Percentiles rank a stretch among this genome's conserved stretches.
phyloP scores from a whole-genome alignment of 1,284 basidiomycete species.

The Paramarasmius palmivorus region DNA sequence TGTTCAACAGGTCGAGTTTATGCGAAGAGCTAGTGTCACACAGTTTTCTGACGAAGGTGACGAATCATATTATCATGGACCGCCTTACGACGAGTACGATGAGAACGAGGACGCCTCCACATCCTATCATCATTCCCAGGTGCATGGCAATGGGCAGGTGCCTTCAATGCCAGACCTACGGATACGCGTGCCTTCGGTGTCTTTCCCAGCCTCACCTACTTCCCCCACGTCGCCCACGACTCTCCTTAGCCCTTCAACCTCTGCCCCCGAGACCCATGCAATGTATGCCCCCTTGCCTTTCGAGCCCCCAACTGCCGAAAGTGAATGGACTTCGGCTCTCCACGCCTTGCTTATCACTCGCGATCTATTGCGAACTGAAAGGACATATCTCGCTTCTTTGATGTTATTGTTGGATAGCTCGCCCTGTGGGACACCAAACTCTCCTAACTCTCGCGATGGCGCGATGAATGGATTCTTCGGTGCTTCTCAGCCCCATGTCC shows the following conservation, averaged over 20 bases:
- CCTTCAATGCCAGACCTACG: background rate
- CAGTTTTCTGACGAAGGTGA: slow-evolving; percentile 21
- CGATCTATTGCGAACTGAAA: slow-evolving; percentile 68
- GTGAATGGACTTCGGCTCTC: slow-evolving; percentile 54
- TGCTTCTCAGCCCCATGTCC: background rate
- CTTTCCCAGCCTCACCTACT: slow-evolving; percentile 1
- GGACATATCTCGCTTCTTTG: slow-evolving; percentile 57
- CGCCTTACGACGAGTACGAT: slow-evolving; percentile 12
- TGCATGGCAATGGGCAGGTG: background rate
- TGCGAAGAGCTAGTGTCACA: slow-evolving; percentile 25
- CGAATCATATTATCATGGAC: slow-evolving; percentile 5
- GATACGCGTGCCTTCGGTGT: background rate
- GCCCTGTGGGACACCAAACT: slow-evolving; percentile 10
- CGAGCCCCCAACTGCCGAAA: slow-evolving; percentile 16
- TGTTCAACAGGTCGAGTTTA: slow-evolving; percentile 43
- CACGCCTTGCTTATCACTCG: slow-evolving; percentile 56
- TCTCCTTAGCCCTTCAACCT: background rate
- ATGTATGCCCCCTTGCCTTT: slow-evolving; percentile 3
- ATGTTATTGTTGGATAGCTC: slow-evolving; percentile 35
- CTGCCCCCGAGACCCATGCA: background rate
- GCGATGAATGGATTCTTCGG: slow-evolving; percentile 7
- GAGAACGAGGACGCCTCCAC: slow-evolving; percentile 4
- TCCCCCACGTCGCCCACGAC: background rate
- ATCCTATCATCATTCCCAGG: background rate
- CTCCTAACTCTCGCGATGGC: slow-evolving; percentile 3